Base-by-base conservation (phyloP, 192 early-diverging fungal genomes). In the Backusella luteola region DNA sequence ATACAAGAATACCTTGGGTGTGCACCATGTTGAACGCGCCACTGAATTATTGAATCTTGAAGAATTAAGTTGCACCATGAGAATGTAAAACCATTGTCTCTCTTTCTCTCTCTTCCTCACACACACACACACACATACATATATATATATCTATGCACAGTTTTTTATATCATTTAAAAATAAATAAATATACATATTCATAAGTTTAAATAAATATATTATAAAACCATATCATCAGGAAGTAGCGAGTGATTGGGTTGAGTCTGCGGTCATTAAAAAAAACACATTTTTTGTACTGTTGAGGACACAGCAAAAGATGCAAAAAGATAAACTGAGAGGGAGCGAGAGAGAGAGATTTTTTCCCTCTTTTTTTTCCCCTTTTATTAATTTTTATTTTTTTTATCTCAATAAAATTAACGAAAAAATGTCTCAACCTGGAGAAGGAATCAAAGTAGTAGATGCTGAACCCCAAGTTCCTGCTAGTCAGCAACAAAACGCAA, bases 401-500 rank as follows among this genome's bases (percentile, higher is more conserved):
- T 68, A 5, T 42, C 19, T 59, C 23, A 26, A 49, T 29, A 71
- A 9, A 71, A 5, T 11, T 26, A 26, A 26, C 6, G 4, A 19
- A 35, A 32, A 76, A n/a, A 35, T 77, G 76, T 34, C 69, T 72
- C 69, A 77, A 44, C 26, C 63, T 19, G 56, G 36, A 26, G 63
- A 59, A 38, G 73, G 59, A 38, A 80, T 80, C 12, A 81, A 78
- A 63, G 80, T 81, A 15, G 74, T 81, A 39, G 80, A 81, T 59
- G 80, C 80, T 38, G 73, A 78, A 56, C 72, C 75, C 53, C 71
- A 81, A 69, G 29, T 39, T 29, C 63, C 29, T 39, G 38, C 71
- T 14, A 17, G 41, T 21, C 38, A 34, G 15, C 19, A 34, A 6
- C 41, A 41, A 49, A 23, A 53, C 1, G 32, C 67, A 29, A 53